phyloP scores from a whole-genome alignment of 139 green algal species.

The Coccomyxa sp. region DNA sequence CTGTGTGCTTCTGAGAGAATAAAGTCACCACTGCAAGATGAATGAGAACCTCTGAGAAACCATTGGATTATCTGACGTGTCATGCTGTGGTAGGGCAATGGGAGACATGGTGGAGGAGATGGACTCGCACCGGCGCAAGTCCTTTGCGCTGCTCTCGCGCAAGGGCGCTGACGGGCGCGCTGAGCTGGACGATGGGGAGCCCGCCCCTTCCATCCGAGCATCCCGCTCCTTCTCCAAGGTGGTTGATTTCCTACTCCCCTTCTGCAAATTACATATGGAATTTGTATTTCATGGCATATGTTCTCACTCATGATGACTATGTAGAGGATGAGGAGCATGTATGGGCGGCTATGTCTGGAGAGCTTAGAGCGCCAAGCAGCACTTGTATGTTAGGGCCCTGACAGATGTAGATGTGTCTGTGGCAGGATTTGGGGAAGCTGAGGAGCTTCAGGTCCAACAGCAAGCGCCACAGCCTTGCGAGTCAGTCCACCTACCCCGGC shows the following conservation, averaged over 20 bases:
- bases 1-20: too few relatives aligned
- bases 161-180: not conserved
- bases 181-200: not conserved
- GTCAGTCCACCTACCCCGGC: too few relatives aligned
- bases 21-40: too few relatives aligned
- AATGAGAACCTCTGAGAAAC: too few relatives aligned
- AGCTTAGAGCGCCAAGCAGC: too few relatives aligned
- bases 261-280: too few relatives aligned
- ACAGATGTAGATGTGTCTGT: not conserved
- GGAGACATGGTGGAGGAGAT: slow-evolving; percentile 27
- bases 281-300: not conserved
- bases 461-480: too few relatives aligned
- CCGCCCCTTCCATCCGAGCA: not conserved
- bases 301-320: too few relatives aligned
- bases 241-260: not conserved
- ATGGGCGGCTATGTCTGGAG: too few relatives aligned
- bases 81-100: slow-evolving; percentile 10
- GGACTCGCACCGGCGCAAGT: slow-evolving; percentile 12
- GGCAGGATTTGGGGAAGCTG: not conserved
- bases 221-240: not conserved
- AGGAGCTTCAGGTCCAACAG: too few relatives aligned
- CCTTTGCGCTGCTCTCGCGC: not conserved
- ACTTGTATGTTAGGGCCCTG: not conserved
- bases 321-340: too few relatives aligned
- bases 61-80: too few relatives aligned